Conservation (phyloP, 192 early-diverging fungal species). For the Linnemannia schmuckeri region DNA sequence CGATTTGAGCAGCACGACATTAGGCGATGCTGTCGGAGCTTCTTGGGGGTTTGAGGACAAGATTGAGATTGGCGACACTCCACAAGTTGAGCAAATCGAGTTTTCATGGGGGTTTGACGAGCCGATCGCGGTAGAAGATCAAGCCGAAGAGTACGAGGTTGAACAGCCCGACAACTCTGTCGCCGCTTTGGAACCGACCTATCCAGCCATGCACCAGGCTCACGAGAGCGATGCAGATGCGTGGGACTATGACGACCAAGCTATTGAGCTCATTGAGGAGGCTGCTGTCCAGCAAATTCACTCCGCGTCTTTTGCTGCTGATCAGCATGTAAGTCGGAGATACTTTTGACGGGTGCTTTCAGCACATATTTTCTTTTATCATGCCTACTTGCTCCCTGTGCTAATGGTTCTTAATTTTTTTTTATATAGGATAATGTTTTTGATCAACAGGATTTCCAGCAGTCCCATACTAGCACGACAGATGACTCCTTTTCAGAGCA, state of each 20-base stretch:
- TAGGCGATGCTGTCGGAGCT: not conserved
- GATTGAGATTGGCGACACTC: not conserved
- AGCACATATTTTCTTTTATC: not conserved
- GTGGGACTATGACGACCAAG: constrained; percentile 46
- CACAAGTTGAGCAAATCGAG: not conserved
- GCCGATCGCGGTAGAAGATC: not conserved
- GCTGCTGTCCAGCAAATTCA: not conserved
- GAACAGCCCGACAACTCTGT: not conserved
- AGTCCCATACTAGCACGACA: not conserved
- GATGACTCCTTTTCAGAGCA: not conserved
- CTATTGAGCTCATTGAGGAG: constrained; percentile 21
- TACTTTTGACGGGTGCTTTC: not conserved
- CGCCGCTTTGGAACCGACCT: not conserved
- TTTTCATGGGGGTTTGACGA: constrained; percentile 10
- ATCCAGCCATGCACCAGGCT: constrained; percentile 10
- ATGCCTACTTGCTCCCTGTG: not conserved
- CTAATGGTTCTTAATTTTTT: not conserved
- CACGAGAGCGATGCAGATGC: constrained; percentile 24
- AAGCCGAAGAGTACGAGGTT: not conserved
- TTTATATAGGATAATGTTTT: not conserved
- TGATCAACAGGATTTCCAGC: not conserved
- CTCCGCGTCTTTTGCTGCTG: not conserved
- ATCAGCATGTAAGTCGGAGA: not conserved
- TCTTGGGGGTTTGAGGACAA: constrained; percentile 38
- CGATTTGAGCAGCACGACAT: not conserved